Percentiles rank a stretch among this genome's conserved stretches.
Evolutionary conservation across 495 filamentous ascomycete genomes (phyloP).

Genomic region (Lentithecium fluviatile): DNA sequence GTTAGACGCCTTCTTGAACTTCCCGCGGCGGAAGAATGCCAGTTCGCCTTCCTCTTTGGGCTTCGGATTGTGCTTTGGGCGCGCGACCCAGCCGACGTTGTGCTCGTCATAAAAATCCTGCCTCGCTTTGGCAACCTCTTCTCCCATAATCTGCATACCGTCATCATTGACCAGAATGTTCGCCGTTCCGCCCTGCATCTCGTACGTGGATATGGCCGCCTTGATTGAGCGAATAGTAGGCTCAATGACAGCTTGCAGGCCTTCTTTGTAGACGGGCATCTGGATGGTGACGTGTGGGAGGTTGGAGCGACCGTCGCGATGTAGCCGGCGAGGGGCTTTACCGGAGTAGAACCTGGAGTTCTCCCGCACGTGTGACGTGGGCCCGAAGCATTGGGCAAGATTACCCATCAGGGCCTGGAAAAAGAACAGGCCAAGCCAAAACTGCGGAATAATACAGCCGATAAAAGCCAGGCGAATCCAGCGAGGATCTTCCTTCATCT

Average conservation of each 20-base stretch:
- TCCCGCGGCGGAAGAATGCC: constrained; percentile 58
- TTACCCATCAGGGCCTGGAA: constrained; percentile 58
- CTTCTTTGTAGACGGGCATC: constrained; percentile 75
- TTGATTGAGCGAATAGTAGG: constrained; percentile 63
- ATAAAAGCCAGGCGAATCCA: constrained; percentile 53
- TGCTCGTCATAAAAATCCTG: constrained; percentile 56
- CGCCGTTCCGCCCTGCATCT: constrained; percentile 55
- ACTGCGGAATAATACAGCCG: constrained; percentile 49
- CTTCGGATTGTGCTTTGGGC: constrained; percentile 57
- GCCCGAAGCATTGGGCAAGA: constrained; percentile 59
- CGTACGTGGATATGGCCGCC: constrained; percentile 65
- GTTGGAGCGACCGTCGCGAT: constrained; percentile 38
- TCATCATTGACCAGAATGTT: constrained; percentile 54
- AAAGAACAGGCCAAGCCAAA: constrained; percentile 64
- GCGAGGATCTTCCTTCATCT: constrained; percentile 51
- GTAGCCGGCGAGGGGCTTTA: constrained; percentile 51
- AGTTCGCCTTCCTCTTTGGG: constrained; percentile 36
- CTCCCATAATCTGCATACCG: constrained; percentile 48
- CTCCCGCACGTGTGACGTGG: constrained; percentile 53
- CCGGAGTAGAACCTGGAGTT: constrained; percentile 66
- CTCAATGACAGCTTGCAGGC: constrained; percentile 59
- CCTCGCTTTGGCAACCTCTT: constrained; percentile 56
- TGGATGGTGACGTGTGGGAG: constrained; percentile 73
- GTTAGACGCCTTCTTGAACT: constrained; percentile 74
- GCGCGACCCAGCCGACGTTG: constrained; percentile 45